Evolutionary conservation across 2,329 filamentous ascomycete genomes (phyloP), one percentile per base, ranked within the genome.

Genomic region (Beauveria brongniartii): DNA sequence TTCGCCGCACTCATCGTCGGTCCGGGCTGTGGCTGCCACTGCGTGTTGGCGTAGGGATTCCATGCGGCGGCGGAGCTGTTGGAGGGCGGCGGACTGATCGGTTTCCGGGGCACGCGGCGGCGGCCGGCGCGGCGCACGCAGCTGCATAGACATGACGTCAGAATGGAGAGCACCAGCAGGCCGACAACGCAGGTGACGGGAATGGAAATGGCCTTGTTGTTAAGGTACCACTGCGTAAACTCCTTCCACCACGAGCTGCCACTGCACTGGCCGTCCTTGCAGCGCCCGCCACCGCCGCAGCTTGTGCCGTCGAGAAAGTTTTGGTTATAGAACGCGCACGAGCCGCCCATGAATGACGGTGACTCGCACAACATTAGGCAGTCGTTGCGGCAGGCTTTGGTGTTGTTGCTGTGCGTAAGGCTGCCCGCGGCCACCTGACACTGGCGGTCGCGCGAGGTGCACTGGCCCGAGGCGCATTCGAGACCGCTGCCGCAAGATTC

Each of bases 221-320:
- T 75, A 28, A 83, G 76, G 72, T 97, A 86, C 89, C 91, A 97
- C 63, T 81, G 81, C 59, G 77, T 78, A 64, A 95, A 86, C 74
- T 92, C 86, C 64, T 86, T 87, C 67, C 80, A 80, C 2, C 90
- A 81, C 30, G 83, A 87, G 41, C 84, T 78, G 63, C 91, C 92
- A 67, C 82, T 74, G 75, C 94, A 99, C 66, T 80, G 77, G 48
- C 94, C 94, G 67, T 92, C 93, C 56, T 73, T 71, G 73, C 94
- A 99, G 61, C 78, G 80, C 7, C 94, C 94, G 59, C 91, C 90
- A 20, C 88, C 89, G 57, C 85, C 82, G 71, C 94, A 99, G 1
- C 83, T 77, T 1, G 94, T 97, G 20, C 94, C 94, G 70, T 99
- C 94, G 34, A 97, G 79, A 75, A 96, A 97, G 75, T 95, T 94